Evolutionary conservation across 2,329 filamentous ascomycete species (phyloP), one percentile per base, ranked within the genome.

Genomic region (Penicillium crustosum): DNA sequence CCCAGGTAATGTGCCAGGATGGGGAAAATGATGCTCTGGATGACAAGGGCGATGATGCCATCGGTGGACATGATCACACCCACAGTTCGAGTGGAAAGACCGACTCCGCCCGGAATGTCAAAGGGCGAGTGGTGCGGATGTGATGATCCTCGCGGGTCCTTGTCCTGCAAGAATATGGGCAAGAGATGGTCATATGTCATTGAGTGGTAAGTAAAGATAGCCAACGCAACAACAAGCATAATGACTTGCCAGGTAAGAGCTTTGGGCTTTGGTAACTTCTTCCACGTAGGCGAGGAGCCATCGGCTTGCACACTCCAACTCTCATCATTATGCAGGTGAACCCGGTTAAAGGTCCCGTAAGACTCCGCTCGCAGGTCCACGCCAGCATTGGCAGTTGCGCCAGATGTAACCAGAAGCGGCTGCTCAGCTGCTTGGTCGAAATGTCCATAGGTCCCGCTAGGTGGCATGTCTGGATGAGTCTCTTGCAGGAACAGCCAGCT

Each of bases 121-220:
- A 89, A 78, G 73, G 78, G 64, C 75, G 81, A 66, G 53, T 61
- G 53, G 29, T 56, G 42, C 70, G 68, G n/a, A 67, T 57, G 64
- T 25, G 68, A 60, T 21, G 65, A 60, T 1, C 65, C 60, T 25
- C 75, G 62, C 6, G 78, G 71, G 42, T 78, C 73, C 45, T 78
- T 70, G 67, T 96, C 92, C 73, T 97, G 92, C 51, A 96, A 86
- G 76, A 96, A 97, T 59, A 97, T 96, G 8, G 93, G 93, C 53
- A 96, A 81, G 0, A 97, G 83, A 71, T 96, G 90, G 70, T 97
- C 93, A 75, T 91, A 97, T 0, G 89, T 92, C 92, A 97, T 97
- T 38, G 89, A 91, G 76, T 97, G 93, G 72, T 96, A 96, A 5
- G 91, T 94, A 77, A 96, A 96, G 62, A 97, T 90, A 44, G 89